Conservation (phyloP, 305 asterid genomes). For the Fraxinus latifolia region DNA sequence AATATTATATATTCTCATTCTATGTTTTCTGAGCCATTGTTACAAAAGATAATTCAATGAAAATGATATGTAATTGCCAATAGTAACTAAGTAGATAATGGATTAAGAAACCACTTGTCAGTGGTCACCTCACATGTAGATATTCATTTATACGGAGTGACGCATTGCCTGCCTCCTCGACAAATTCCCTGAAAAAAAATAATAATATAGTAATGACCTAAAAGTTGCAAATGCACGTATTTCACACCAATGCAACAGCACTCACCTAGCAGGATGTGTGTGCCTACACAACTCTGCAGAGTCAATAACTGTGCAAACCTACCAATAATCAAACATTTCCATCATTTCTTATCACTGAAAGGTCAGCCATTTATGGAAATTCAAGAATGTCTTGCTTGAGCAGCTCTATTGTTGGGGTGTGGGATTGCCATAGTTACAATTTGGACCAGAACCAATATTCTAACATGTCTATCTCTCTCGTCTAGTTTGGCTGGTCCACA, state of each 20-base stretch:
- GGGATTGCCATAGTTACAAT: background rate
- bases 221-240: background rate
- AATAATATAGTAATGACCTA: conserved; percentile 1
- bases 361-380: conserved; percentile 8
- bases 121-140: conserved; percentile 86
- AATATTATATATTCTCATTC: background rate
- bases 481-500: background rate
- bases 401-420: background rate
- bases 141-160: conserved; percentile 74
- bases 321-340: conserved; percentile 21
- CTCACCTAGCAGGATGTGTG: conserved; percentile 96
- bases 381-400: background rate
- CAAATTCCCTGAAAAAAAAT: conserved; percentile 55
- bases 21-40: background rate
- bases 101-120: conserved; percentile 31
- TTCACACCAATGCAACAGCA: conserved; percentile 4
- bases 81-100: conserved; percentile 3
- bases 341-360: conserved; percentile 1
- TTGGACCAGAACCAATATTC: background rate
- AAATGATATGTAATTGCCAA: conserved; percentile 10
- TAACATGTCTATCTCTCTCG: background rate
- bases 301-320: conserved; percentile 90
- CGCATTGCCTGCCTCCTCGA: conserved; percentile 81
- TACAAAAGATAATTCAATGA: background rate
- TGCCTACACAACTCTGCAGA: conserved; percentile 93